Evolutionary conservation across 1,284 basidiomycete genomes (phyloP).

Genomic region (Peniophora sp.): DNA sequence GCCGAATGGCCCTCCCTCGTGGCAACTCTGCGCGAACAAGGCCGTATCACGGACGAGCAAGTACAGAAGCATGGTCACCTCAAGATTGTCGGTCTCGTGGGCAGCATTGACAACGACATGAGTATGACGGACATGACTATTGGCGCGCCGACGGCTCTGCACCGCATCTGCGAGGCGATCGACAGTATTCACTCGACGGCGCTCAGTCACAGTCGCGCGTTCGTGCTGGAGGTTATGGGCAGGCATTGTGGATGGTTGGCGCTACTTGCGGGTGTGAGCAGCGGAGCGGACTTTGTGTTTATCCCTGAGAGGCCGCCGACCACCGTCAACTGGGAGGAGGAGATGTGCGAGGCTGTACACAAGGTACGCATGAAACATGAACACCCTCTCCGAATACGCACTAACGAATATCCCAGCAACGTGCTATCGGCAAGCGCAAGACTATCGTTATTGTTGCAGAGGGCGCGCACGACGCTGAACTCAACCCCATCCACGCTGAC

Average conservation of each 20-base stretch:
- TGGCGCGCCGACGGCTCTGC: conserved; percentile 90
- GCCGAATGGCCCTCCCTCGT: conserved; percentile 90
- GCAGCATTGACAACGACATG: conserved; percentile 99
- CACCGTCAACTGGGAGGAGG: conserved; percentile 78
- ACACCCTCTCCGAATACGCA: background rate
- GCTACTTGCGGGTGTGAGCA: conserved; percentile 85
- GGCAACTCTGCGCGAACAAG: conserved; percentile 54
- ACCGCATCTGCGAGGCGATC: conserved; percentile 95
- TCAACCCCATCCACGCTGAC: conserved; percentile 87
- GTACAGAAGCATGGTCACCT: conserved; percentile 70
- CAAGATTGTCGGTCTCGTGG: conserved; percentile 94
- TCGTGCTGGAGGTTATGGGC: conserved; percentile 99
- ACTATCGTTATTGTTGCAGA: conserved; percentile 98
- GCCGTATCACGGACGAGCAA: conserved; percentile 75
- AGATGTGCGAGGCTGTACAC: conserved; percentile 86
- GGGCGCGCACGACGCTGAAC: conserved; percentile 82
- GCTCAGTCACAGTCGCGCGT: conserved; percentile 91
- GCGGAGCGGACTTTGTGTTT: conserved; percentile 95
- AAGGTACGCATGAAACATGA: conserved; percentile 37
- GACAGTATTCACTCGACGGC: conserved; percentile 98
- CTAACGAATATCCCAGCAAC: conserved; percentile 52
- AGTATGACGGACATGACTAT: conserved; percentile 96
- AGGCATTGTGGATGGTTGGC: conserved; percentile 98
- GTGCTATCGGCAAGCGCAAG: conserved; percentile 90
- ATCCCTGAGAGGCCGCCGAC: conserved; percentile 90